Evolutionary conservation across 2,329 filamentous ascomycete species (phyloP), one percentile per base, ranked within the genome.

Genomic region (Apiospora malaysiana): DNA sequence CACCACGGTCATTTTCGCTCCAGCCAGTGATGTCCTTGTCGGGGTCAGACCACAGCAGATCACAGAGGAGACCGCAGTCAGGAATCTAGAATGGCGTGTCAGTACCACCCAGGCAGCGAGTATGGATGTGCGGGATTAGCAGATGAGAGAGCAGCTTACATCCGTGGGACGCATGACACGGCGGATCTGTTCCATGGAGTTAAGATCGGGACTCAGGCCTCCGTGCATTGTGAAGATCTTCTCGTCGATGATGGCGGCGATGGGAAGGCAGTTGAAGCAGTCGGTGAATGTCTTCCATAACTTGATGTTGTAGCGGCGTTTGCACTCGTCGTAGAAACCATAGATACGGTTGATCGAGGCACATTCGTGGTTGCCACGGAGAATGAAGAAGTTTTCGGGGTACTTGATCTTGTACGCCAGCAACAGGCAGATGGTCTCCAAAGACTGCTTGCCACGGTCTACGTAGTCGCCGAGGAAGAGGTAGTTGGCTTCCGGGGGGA

Each of bases 201-300:
- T 98, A 76, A 99, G 88, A 82, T 98, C 96, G 63, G 96, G 96
- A 83, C 94, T 98, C 79, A 99, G 86, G 80, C 96, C 96, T 81
- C 96, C 96, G 85, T 99, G 96, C 95, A 99, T 98, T 81, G 95
- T 98, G 87, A 99, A 98, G 81, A 99, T 99, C 92, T 98, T 99
- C 88, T 98, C 96, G 80, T 97, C 95, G 78, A 99, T 98, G 84
- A 99, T 99, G 76, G 96, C 95, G 71, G 95, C 96, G 82, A 99
- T 98, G 66, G 95, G 95, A 80, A 98, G 85, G 85, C 94, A 98
- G 88, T 99, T 99, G 90, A 99, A 99, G 89, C 95, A 98, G 83
- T 99, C 95, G 74, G 95, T 98, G 82, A 99, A 98, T 1, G 95
- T 98, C 90, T 99, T 99, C 95, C 95, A 98, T 73, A 98, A 89